These are phyloP conservation scores for Chytriomyces confervae DNA, from an alignment of 192 early-diverging fungal species.

Conservation along the genomic window DNA sequence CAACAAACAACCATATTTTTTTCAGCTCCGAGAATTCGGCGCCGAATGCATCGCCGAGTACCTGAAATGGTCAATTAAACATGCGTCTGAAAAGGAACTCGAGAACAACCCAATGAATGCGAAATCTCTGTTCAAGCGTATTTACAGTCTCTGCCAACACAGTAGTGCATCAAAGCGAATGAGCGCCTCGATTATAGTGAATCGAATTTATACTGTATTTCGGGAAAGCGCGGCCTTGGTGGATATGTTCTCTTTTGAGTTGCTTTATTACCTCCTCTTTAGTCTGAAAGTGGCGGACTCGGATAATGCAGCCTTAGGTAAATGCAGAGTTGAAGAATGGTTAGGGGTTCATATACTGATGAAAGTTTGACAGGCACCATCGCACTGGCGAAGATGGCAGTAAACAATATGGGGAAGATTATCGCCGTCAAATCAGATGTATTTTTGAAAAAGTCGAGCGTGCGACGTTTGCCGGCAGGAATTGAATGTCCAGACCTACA, in stretches of 20 bases:
- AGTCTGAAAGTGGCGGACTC: slow-evolving; percentile 64
- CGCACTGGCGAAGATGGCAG: slow-evolving; percentile 55
- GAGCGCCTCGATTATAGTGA: slow-evolving; percentile 72
- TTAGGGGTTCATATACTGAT: background rate
- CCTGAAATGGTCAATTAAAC: slow-evolving; percentile 78
- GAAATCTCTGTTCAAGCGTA: slow-evolving; percentile 70
- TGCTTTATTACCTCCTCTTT: slow-evolving; percentile 70
- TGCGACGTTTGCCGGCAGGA: slow-evolving; percentile 57
- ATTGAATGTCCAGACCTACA: slow-evolving; percentile 50
- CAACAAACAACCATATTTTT: slow-evolving; percentile 48
- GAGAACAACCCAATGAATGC: slow-evolving; percentile 68
- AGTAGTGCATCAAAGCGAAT: slow-evolving; percentile 67
- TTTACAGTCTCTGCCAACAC: slow-evolving; percentile 69
- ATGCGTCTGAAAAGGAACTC: slow-evolving; percentile 54
- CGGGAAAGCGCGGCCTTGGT: slow-evolving; percentile 70
- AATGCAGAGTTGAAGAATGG: background rate
- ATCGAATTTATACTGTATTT: slow-evolving; percentile 71
- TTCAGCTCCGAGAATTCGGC: slow-evolving; percentile 71
- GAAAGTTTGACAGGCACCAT: slow-evolving; percentile 56
- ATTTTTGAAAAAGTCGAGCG: slow-evolving; percentile 51
- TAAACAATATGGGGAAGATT: slow-evolving; percentile 67
- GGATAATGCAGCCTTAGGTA: slow-evolving; percentile 66
- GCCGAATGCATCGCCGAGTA: slow-evolving; percentile 78
- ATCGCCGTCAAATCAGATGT: slow-evolving; percentile 57
- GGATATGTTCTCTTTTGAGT: slow-evolving; percentile 71